Percentiles rank a stretch among this genome's conserved stretches.
Conservation (phyloP, 1,139 yeast species). For the Hansenula sp. region DNA sequence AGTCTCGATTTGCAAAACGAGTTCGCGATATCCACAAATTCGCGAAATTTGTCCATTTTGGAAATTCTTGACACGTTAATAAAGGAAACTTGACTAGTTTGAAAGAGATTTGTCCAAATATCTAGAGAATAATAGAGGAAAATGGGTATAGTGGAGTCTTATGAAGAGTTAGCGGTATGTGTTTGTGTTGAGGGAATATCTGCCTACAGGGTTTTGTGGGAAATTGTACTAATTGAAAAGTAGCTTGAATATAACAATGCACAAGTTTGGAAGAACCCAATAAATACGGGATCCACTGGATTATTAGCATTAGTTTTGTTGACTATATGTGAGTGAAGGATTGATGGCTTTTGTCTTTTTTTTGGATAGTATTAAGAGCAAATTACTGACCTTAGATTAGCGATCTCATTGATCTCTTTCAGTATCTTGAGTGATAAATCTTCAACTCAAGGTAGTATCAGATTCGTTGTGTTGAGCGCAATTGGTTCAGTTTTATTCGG, state of each 20-base stretch:
- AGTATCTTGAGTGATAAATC: constrained; percentile 17
- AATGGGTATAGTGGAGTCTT: too few species aligned
- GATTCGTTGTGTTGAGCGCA: constrained; percentile 19
- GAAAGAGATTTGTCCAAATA: too few species aligned
- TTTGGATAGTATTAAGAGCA: background rate
- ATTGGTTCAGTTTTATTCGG: constrained; percentile 29
- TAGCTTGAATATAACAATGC: background rate
- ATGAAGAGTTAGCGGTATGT: background rate
- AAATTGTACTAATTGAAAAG: too few species aligned
- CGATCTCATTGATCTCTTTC: constrained; percentile 4
- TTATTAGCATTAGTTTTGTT: background rate
- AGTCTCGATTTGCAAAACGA: too few species aligned
- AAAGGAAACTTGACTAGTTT: too few species aligned
- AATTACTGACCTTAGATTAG: background rate
- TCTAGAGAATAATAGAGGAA: too few species aligned
- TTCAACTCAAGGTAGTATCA: constrained; percentile 16
- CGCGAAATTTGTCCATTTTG: too few species aligned
- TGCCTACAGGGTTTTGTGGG: too few species aligned
- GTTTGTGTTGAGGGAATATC: too few species aligned
- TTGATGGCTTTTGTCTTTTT: too few species aligned
- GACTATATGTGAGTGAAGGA: background rate
- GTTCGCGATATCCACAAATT: too few species aligned
- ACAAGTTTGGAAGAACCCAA: background rate
- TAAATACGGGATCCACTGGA: background rate
- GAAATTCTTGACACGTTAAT: too few species aligned